These are phyloP conservation scores for Exophiala oligosperma DNA, from an alignment of 2,329 filamentous ascomycete genomes.

Conservation along the genomic window DNA sequence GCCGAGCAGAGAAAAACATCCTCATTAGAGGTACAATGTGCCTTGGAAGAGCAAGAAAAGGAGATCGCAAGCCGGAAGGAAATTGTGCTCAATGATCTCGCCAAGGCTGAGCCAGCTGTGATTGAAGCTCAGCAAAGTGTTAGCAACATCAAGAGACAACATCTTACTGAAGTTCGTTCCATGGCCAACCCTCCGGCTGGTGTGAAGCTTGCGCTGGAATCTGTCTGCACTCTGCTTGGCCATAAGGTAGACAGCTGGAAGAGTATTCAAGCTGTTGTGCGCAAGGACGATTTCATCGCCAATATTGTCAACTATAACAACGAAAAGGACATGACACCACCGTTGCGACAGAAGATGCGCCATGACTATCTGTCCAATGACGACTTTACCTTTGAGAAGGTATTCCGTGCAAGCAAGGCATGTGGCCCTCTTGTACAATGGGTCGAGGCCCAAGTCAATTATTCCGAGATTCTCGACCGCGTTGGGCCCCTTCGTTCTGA, in stretches of 20 bases:
- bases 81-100: conserved; percentile 83
- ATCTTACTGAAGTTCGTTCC: conserved; percentile 94
- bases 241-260: conserved; percentile 92
- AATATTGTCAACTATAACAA: conserved; percentile 98
- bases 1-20: conserved; percentile 87
- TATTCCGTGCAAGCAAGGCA: conserved; percentile 93
- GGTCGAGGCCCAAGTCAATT: conserved; percentile 95
- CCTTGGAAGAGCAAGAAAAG: conserved; percentile 83
- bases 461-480: conserved; percentile 93
- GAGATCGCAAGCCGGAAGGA: conserved; percentile 81
- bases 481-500: conserved; percentile 91
- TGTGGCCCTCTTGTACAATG: conserved; percentile 96
- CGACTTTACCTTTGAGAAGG: conserved; percentile 94
- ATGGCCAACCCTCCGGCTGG: conserved; percentile 91
- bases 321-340: conserved; percentile 86
- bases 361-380: conserved; percentile 88
- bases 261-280: conserved; percentile 81
- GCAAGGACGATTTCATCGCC: conserved; percentile 93
- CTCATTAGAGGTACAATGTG: conserved; percentile 83
- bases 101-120: conserved; percentile 89
- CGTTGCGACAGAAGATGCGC: conserved; percentile 81
- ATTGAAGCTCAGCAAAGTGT: conserved; percentile 92
- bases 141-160: conserved; percentile 96
- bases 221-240: conserved; percentile 92
- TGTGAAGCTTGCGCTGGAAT: conserved; percentile 88